Percentiles rank a stretch among this genome's conserved stretches.
Evolutionary conservation across 2,329 filamentous ascomycete genomes (phyloP).

Genomic region (Ophiostoma ips): DNA sequence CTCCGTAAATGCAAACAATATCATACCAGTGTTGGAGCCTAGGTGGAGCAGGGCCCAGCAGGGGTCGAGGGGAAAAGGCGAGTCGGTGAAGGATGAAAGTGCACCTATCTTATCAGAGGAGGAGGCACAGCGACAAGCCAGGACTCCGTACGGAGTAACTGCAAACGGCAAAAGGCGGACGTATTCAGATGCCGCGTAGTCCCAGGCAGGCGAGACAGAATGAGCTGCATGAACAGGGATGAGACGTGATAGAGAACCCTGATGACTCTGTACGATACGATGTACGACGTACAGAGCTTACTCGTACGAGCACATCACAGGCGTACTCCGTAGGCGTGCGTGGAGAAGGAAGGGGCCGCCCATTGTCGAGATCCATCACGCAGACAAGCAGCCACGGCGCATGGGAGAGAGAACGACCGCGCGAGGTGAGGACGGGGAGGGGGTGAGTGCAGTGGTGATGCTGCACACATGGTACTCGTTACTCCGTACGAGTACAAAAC

Average conservation of each 20-base stretch:
- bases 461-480: no score
- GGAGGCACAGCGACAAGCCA: background rate
- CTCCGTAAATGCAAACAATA: background rate
- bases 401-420: no score
- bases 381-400: no score
- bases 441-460: background rate
- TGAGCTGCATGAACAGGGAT: slow-evolving; percentile 32
- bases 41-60: slow-evolving; percentile 4
- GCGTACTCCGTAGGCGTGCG: no score
- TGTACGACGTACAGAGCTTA: no score
- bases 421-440: background rate
- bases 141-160: background rate
- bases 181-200: background rate
- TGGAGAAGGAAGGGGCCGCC: no score
- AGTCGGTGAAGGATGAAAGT: slow-evolving; percentile 26
- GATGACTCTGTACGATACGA: no score
- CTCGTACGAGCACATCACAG: no score
- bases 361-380: no score
- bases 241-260: slow-evolving; percentile 18
- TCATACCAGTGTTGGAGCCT: slow-evolving; percentile 2
- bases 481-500: no score
- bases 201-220: slow-evolving; percentile 12
- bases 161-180: background rate
- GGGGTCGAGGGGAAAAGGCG: slow-evolving; percentile 14
- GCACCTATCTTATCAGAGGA: background rate